Conservation (phyloP, 2,329 filamentous ascomycete genomes). For the Arthrobotrys iridis region DNA sequence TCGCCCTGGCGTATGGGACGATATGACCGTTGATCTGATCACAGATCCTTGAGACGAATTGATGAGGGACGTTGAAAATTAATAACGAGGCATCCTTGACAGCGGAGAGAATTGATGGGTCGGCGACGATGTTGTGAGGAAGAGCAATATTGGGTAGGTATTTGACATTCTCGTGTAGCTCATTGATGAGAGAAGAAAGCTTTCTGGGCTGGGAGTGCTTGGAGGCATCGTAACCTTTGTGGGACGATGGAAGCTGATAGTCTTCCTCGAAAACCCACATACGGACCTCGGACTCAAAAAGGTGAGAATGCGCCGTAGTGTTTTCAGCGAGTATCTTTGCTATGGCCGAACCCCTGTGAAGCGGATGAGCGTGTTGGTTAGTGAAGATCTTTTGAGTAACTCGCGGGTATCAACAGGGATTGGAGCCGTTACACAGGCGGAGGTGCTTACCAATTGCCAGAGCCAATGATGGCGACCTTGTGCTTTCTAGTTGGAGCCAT, state of each 20-base stretch:
- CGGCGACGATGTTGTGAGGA: slow-evolving; percentile 83
- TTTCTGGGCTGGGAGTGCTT: slow-evolving; percentile 76
- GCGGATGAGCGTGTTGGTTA: slow-evolving; percentile 31
- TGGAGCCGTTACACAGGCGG: background rate
- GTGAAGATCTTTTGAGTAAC: slow-evolving; percentile 1
- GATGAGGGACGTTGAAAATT: slow-evolving; percentile 95
- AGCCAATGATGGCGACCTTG: slow-evolving; percentile 93
- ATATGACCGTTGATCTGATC: slow-evolving; percentile 86
- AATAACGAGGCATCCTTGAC: slow-evolving; percentile 87
- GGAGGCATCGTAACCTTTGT: slow-evolving; percentile 75
- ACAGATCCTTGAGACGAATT: slow-evolving; percentile 91
- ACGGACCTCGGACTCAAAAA: slow-evolving; percentile 89
- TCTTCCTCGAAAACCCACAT: slow-evolving; percentile 99
- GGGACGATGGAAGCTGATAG: slow-evolving; percentile 76
- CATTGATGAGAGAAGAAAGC: slow-evolving; percentile 90
- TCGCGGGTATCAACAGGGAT: background rate
- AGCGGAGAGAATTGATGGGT: slow-evolving; percentile 80
- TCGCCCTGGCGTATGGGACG: slow-evolving; percentile 87
- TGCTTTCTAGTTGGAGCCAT: slow-evolving; percentile 69
- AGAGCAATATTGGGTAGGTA: slow-evolving; percentile 91
- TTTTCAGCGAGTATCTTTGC: slow-evolving; percentile 97
- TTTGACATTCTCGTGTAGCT: slow-evolving; percentile 93
- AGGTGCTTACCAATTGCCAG: slow-evolving; percentile 83
- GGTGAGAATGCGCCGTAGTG: slow-evolving; percentile 75
- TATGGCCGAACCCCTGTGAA: slow-evolving; percentile 87